phyloP scores from a whole-genome alignment of 2,329 filamentous ascomycete species.

The Apiospora pterosperma region DNA sequence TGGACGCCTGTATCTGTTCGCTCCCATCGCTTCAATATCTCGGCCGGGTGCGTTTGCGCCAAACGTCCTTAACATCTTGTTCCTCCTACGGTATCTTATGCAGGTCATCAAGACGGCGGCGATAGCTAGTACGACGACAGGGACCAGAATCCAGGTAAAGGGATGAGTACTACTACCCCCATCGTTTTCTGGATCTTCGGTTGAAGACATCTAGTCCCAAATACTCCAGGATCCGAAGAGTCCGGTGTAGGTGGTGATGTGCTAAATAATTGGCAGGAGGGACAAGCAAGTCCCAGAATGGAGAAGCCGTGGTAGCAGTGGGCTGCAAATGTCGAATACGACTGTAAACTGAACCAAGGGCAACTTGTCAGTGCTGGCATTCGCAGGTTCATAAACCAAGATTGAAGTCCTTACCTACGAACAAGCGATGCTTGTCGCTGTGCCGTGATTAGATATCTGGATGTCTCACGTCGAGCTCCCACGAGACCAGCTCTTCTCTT shows the following conservation, averaged over 20 bases:
- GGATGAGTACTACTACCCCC: slow-evolving; percentile 5
- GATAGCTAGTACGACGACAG: slow-evolving; percentile 24
- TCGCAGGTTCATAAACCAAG: neutral
- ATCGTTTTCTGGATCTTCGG: neutral
- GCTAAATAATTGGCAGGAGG: neutral
- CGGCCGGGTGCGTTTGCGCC: slow-evolving; percentile 1
- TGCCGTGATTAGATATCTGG: neutral
- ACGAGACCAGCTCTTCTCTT: neutral
- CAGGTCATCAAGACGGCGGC: slow-evolving; percentile 19
- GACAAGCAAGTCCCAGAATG: neutral
- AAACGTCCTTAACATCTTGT: slow-evolving; percentile 8
- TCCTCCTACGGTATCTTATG: slow-evolving; percentile 21
- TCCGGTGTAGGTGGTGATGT: neutral
- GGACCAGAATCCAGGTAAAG: slow-evolving; percentile 25
- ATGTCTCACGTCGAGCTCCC: neutral
- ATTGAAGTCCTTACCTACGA: neutral
- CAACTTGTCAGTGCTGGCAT: neutral
- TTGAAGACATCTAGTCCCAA: neutral
- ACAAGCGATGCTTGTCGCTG: neutral
- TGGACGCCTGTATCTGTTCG: slow-evolving; percentile 9
- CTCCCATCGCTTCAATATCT: slow-evolving; percentile 20
- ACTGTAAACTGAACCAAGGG: neutral
- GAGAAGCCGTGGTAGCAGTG: neutral
- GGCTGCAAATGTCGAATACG: neutral
- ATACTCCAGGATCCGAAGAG: neutral